Conservation (phyloP, 2,329 filamentous ascomycete genomes). For the Ramularia collo-cygni region DNA sequence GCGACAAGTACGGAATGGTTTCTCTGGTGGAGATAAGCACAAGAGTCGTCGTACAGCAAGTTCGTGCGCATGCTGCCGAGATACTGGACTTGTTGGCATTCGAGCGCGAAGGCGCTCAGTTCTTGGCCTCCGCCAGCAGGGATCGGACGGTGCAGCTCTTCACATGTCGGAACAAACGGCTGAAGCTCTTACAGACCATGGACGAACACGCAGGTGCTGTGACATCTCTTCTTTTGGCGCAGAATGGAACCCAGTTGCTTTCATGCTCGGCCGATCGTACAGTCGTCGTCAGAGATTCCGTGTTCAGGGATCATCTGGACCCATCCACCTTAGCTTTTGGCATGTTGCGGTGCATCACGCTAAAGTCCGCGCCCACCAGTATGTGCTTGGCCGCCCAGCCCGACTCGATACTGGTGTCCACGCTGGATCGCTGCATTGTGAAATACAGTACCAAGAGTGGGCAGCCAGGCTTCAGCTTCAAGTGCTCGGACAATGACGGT, state of each 20-base stretch:
- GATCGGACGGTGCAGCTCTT: conserved; percentile 96
- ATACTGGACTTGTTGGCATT: conserved; percentile 74
- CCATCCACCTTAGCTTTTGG: conserved; percentile 65
- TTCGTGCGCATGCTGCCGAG: conserved; percentile 80
- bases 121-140: conserved; percentile 77
- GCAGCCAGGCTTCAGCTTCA: conserved; percentile 66
- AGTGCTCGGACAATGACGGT: conserved; percentile 72
- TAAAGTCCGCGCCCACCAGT: conserved; percentile 82
- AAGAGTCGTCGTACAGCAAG: conserved; percentile 58
- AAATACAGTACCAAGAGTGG: conserved; percentile 52
- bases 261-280: conserved; percentile 87
- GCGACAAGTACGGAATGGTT: conserved; percentile 80
- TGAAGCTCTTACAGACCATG: conserved; percentile 77
- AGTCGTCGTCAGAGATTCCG: conserved; percentile 71
- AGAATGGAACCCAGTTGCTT: conserved; percentile 60
- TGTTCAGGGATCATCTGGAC: conserved; percentile 58
- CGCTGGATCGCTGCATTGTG: conserved; percentile 56
- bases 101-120: conserved; percentile 52
- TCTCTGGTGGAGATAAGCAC: conserved; percentile 51
- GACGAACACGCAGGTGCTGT: conserved; percentile 88
- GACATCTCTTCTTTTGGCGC: conserved; percentile 65
- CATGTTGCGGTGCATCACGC: conserved; percentile 65
- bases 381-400: conserved; percentile 64
- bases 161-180: conserved; percentile 41
- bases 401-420: conserved; percentile 51